Percentiles rank a stretch among this genome's conserved stretches.
Evolutionary conservation across 2,329 filamentous ascomycete species (phyloP).

Genomic region (Calycina herbarum): DNA sequence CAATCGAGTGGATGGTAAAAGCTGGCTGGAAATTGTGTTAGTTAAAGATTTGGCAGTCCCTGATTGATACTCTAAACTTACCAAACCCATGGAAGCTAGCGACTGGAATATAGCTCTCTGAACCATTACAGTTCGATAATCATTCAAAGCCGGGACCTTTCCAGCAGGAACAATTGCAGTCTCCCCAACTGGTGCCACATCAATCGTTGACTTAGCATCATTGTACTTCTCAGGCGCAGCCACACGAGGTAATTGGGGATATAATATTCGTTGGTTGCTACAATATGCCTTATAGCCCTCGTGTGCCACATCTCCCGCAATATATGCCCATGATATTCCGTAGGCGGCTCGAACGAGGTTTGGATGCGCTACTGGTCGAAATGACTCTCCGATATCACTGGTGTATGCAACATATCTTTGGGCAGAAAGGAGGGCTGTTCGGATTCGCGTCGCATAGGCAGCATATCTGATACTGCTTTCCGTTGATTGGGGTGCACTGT

Average conservation of each 20-base stretch:
- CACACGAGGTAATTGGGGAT: conserved; percentile 59
- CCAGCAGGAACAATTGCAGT: conserved; percentile 38
- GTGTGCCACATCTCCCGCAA: conserved; percentile 84
- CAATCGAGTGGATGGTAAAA: conserved; percentile 59
- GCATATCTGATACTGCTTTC: conserved; percentile 87
- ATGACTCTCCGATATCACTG: conserved; percentile 93
- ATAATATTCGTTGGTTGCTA: conserved; percentile 74
- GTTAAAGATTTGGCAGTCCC: not conserved
- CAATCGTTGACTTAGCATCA: conserved; percentile 31
- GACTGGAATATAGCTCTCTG: conserved; percentile 90
- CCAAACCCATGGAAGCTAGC: conserved; percentile 84
- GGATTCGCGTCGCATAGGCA: conserved; percentile 81
- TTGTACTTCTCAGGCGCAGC: conserved; percentile 35
- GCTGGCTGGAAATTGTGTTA: conserved; percentile 14
- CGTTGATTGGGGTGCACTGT: conserved; percentile 73
- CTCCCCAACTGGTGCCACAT: conserved; percentile 19
- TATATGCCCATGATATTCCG: conserved; percentile 87
- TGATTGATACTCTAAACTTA: conserved; percentile 55
- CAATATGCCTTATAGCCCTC: conserved; percentile 96
- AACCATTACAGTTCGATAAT: conserved; percentile 87
- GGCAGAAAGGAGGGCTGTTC: conserved; percentile 84
- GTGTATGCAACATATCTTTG: conserved; percentile 98
- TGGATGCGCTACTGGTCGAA: conserved; percentile 88
- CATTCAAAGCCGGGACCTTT: conserved; percentile 72
- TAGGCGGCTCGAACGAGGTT: conserved; percentile 80